A percentile compares a stretch with the other conserved stretches of the same genome.
Evolutionary conservation across 257 asterid genomes (phyloP).

Genomic region (Scutellaria galericulata): DNA sequence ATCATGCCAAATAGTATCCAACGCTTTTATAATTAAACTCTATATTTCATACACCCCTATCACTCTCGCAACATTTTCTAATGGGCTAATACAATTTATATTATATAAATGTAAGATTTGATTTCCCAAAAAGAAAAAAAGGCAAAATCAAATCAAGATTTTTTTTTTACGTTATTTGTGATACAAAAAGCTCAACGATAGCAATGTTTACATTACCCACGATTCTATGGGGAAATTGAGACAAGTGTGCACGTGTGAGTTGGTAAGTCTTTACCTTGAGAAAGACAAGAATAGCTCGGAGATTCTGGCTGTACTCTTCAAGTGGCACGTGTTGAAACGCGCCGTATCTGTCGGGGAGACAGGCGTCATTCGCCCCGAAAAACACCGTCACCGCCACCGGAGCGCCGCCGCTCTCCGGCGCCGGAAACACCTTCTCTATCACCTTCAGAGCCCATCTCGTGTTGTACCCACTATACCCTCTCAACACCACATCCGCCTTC

Average conservation of each 20-base stretch:
- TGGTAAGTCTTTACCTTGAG: conserved; percentile 57
- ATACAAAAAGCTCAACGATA: too few relatives aligned
- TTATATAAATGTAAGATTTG: too few relatives aligned
- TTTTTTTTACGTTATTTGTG: too few relatives aligned
- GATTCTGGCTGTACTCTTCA: conserved; percentile 72
- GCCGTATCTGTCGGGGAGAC: conserved; percentile 60
- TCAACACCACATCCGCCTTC: conserved; percentile 83
- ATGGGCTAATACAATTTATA: background rate
- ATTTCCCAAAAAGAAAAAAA: too few relatives aligned
- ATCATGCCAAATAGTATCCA: too few relatives aligned
- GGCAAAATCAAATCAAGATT: too few relatives aligned
- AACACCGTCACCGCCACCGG: conserved; percentile 82
- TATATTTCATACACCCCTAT: background rate
- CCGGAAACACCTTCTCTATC: conserved; percentile 59
- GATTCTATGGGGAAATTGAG: too few relatives aligned
- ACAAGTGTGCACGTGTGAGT: background rate
- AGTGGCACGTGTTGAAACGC: conserved; percentile 82
- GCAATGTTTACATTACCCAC: too few relatives aligned
- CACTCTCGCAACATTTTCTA: too few relatives aligned
- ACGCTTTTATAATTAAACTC: too few relatives aligned
- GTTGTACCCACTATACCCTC: conserved; percentile 94
- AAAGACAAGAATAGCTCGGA: conserved; percentile 64
- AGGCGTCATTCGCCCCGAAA: conserved; percentile 95
- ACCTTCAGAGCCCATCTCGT: conserved; percentile 82
- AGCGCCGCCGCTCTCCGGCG: conserved; percentile 39